A percentile compares a stretch with the other conserved stretches of the same genome.
phyloP scores from a whole-genome alignment of 2,329 filamentous ascomycete species.

The Chrysosporium queenslandicum region DNA sequence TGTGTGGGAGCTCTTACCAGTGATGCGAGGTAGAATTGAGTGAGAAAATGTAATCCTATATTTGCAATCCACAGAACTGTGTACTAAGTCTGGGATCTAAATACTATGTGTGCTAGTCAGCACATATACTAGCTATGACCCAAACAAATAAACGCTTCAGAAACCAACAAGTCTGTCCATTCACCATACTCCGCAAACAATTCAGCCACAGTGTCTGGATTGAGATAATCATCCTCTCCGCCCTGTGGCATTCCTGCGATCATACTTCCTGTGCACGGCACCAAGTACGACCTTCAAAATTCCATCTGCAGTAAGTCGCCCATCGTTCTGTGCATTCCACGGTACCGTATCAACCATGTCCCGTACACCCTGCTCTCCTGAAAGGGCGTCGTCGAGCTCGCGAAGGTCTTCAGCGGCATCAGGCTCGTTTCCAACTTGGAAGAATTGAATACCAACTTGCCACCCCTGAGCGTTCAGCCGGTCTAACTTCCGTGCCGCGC shows the following conservation, averaged over 20 bases:
- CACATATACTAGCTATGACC: too few relatives aligned
- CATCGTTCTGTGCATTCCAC: slow-evolving; percentile 46
- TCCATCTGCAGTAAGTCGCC: slow-evolving; percentile 53
- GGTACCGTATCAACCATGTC: slow-evolving; percentile 91
- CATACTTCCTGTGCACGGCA: slow-evolving; percentile 58
- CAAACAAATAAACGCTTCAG: background rate
- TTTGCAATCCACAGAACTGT: too few relatives aligned
- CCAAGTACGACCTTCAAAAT: slow-evolving; percentile 79
- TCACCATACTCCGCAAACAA: background rate
- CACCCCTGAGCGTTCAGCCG: slow-evolving; percentile 58
- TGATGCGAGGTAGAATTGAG: too few relatives aligned
- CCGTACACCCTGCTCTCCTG: slow-evolving; percentile 49
- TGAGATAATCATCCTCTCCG: background rate
- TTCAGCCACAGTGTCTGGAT: background rate
- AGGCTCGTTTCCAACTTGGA: slow-evolving; percentile 73
- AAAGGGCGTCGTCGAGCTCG: slow-evolving; percentile 65
- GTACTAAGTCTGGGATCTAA: too few relatives aligned
- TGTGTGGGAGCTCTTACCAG: too few relatives aligned
- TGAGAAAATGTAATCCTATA: too few relatives aligned
- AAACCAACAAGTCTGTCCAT: background rate
- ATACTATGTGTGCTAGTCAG: too few relatives aligned
- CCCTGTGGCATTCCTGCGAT: slow-evolving; percentile 27
- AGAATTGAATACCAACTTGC: slow-evolving; percentile 91
- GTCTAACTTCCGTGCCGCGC: slow-evolving; percentile 55
- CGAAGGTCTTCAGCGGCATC: slow-evolving; percentile 55